Conservation (phyloP, 805 yeast genomes). For the Candida berthetii region DNA sequence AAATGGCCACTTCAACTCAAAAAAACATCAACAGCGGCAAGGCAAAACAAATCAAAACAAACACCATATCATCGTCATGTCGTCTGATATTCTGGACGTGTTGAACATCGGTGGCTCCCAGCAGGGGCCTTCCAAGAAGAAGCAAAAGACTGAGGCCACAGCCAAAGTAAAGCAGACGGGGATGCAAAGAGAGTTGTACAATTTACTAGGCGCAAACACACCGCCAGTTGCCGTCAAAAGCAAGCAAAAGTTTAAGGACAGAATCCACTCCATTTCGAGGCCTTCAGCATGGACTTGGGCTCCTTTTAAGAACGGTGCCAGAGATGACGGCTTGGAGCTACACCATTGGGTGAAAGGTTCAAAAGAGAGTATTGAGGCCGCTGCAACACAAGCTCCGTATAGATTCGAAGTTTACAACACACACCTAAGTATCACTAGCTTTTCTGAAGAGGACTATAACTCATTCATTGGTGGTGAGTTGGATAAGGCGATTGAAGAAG, state of each 20-base stretch:
- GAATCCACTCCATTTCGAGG: slow-evolving; percentile 50
- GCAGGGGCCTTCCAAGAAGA: slow-evolving; percentile 21
- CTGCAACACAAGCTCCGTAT: slow-evolving; percentile 37
- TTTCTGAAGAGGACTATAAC: slow-evolving; percentile 57
- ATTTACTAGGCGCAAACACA: slow-evolving; percentile 83
- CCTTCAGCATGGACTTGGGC: slow-evolving; percentile 81
- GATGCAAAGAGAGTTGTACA: slow-evolving; percentile 85
- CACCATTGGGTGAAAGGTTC: slow-evolving; percentile 88
- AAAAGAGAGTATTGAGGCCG: slow-evolving; percentile 16
- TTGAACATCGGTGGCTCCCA: slow-evolving; percentile 48
- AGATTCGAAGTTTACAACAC: slow-evolving; percentile 73
- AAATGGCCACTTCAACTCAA: not conserved
- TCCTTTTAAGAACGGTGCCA: slow-evolving; percentile 49
- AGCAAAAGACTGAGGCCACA: slow-evolving; percentile 18
- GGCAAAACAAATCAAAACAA: not conserved
- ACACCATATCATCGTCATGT: slow-evolving; percentile 11
- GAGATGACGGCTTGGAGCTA: slow-evolving; percentile 45
- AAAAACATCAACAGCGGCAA: not conserved
- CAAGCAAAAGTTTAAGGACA: slow-evolving; percentile 52
- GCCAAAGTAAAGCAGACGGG: slow-evolving; percentile 41
- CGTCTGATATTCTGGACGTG: slow-evolving; percentile 71
- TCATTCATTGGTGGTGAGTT: slow-evolving; percentile 34
- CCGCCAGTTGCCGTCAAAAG: slow-evolving; percentile 70
- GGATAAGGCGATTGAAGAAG: slow-evolving; percentile 1
- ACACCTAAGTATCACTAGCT: slow-evolving; percentile 59